These are phyloP conservation scores for Herpetomonas muscarum DNA, from an alignment of 208 protist genomes.

Conservation along the genomic window DNA sequence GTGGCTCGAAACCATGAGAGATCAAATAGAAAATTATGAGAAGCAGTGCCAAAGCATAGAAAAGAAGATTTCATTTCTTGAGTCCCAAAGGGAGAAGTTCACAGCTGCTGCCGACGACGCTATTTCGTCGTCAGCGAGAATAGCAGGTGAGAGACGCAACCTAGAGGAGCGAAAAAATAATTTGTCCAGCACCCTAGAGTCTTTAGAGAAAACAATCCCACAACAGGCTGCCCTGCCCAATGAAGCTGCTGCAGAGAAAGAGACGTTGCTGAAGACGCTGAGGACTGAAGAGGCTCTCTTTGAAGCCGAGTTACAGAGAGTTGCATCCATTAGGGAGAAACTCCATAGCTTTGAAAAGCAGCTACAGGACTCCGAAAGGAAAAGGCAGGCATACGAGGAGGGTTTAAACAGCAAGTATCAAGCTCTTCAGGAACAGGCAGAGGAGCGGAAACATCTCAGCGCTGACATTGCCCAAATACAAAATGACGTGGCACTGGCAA, in stretches of 20 bases:
- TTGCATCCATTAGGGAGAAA: background rate
- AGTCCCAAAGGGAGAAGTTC: background rate
- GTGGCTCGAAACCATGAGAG: no score
- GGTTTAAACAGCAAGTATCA: no score
- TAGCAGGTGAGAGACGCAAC: background rate
- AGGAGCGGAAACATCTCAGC: no score
- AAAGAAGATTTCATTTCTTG: no score
- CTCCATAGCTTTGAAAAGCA: background rate
- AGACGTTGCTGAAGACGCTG: background rate
- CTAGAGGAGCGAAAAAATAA: background rate
- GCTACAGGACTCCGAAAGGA: background rate
- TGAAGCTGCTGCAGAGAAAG: background rate
- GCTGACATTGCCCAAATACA: no score
- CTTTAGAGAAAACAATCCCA: background rate
- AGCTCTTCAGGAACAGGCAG: no score
- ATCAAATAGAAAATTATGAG: no score
- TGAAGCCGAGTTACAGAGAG: background rate
- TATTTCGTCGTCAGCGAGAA: background rate
- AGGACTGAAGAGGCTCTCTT: background rate
- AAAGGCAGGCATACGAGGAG: no score
- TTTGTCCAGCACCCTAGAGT: background rate
- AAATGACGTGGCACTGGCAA: no score
- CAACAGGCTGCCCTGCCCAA: background rate
- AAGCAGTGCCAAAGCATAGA: no score
- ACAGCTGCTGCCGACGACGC: background rate